Evolutionary conservation across 306 rosid species (phyloP).

Genomic region (Cercis canadensis): DNA sequence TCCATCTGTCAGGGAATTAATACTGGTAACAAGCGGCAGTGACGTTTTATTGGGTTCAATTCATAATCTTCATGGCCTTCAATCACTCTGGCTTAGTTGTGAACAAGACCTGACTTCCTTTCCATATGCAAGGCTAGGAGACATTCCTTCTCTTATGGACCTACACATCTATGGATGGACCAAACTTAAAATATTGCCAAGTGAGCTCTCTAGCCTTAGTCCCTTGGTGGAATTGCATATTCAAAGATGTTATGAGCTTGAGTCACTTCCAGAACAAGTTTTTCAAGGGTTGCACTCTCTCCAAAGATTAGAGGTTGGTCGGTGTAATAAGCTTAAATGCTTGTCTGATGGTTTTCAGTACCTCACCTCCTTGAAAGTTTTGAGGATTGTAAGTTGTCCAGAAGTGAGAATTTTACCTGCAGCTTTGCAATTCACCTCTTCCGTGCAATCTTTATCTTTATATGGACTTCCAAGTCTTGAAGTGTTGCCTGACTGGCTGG

Average conservation of each 20-base stretch:
- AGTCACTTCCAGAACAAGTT: not conserved
- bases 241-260: not conserved
- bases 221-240: not conserved
- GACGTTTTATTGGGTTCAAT: not conserved
- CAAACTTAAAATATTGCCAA: not conserved
- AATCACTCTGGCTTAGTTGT: not conserved
- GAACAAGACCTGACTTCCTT: not conserved
- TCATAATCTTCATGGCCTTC: not conserved
- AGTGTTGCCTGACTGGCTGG: too few relatives aligned
- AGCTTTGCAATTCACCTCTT: too few relatives aligned
- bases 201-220: not conserved
- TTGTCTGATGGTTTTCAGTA: too few relatives aligned
- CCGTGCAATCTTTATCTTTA: too few relatives aligned
- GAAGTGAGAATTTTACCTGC: too few relatives aligned
- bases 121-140: not conserved
- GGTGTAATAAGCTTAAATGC: too few relatives aligned
- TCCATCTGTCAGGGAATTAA: not conserved
- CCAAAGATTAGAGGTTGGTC: not conserved
- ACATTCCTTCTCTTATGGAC: not conserved
- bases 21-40: too few relatives aligned
- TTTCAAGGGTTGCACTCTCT: not conserved
- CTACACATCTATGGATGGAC: not conserved
- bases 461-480: too few relatives aligned
- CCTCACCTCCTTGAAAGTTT: not conserved
- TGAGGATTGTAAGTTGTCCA: too few relatives aligned